Evolutionary conservation across 768 basidiomycete genomes (phyloP).

Genomic region (Dentipellis sp.): DNA sequence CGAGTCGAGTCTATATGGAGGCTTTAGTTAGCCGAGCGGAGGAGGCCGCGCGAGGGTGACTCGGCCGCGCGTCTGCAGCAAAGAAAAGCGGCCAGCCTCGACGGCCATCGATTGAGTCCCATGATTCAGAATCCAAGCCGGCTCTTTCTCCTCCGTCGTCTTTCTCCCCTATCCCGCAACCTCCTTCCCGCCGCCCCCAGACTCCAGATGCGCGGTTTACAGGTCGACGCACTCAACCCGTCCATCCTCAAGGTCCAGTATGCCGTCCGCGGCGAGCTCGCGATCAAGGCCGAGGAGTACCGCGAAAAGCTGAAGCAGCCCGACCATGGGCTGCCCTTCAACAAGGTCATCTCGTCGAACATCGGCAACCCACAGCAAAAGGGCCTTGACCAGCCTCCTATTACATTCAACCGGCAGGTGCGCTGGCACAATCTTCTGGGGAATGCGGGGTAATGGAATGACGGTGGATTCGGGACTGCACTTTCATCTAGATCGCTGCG

Average conservation of each 20-base stretch:
- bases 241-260: conserved; percentile 84
- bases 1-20: too few species aligned
- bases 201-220: conserved; percentile 34
- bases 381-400: conserved; percentile 85
- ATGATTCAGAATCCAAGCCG: not conserved
- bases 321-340: conserved; percentile 65
- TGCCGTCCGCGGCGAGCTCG: conserved; percentile 94
- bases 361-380: conserved; percentile 98
- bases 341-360: conserved; percentile 86
- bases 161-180: not conserved
- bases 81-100: too few species aligned
- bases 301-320: conserved; percentile 56
- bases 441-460: not conserved
- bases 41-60: conserved; percentile 12
- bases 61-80: not conserved
- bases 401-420: conserved; percentile 91
- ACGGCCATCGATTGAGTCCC: not conserved
- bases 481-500: conserved; percentile 59
- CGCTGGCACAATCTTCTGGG: conserved; percentile 13
- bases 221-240: conserved; percentile 71
- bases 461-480: not conserved
- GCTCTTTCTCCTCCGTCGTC: not conserved
- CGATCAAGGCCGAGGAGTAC: conserved; percentile 85
- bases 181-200: not conserved
- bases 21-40: not conserved